These are phyloP conservation scores for Penicillium mononematosum DNA, from an alignment of 495 filamentous ascomycete genomes.

Conservation along the genomic window DNA sequence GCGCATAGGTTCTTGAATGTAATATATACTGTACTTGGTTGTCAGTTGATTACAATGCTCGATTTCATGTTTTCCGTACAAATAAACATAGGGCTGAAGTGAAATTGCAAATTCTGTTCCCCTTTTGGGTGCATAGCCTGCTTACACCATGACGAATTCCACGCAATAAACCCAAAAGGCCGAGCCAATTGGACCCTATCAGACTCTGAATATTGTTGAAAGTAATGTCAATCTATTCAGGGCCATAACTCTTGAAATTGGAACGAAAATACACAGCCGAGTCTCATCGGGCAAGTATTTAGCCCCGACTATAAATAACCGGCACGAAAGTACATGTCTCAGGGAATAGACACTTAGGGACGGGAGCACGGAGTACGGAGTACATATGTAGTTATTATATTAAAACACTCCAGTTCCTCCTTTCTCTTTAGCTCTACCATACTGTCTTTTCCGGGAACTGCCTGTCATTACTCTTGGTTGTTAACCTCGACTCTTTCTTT, in stretches of 20 bases:
- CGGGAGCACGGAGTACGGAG: no score
- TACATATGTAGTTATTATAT: neutral
- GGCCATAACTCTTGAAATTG: neutral
- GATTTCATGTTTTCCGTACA: no score
- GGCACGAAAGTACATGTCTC: neutral
- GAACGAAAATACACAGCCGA: neutral
- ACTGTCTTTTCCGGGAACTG: neutral
- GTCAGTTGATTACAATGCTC: neutral
- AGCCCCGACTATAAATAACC: neutral
- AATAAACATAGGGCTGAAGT: neutral
- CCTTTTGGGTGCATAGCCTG: neutral
- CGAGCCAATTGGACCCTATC: neutral
- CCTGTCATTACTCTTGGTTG: neutral
- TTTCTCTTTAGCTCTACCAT: neutral
- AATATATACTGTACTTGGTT: neutral
- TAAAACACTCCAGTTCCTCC: neutral
- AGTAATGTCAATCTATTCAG: neutral
- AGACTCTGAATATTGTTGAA: neutral
- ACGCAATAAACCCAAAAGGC: neutral
- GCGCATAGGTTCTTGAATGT: neutral
- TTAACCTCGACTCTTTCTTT: neutral
- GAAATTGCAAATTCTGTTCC: neutral
- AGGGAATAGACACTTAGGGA: neutral
- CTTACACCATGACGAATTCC: neutral
- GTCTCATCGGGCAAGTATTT: neutral